phyloP scores from a whole-genome alignment of 2,329 filamentous ascomycete genomes.

The Pestalotiopsis sp. region DNA sequence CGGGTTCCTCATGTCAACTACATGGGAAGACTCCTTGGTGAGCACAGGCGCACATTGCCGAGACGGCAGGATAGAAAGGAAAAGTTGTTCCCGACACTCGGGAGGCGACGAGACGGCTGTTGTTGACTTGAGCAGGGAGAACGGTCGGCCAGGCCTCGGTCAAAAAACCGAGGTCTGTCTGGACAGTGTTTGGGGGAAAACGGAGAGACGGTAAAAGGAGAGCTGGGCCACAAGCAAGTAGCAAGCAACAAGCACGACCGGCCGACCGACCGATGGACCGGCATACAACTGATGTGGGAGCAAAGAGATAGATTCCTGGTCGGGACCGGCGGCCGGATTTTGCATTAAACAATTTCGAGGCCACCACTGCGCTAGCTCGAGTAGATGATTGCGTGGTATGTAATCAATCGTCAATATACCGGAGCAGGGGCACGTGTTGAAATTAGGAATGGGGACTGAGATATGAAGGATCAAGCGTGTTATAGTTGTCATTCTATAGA shows the following conservation, averaged over 20 bases:
- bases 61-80: neutral
- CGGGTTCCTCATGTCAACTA: neutral
- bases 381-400: neutral
- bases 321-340: constrained; percentile 10
- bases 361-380: neutral
- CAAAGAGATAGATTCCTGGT: neutral
- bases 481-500: constrained; percentile 12
- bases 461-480: constrained; percentile 10
- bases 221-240: no score
- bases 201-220: no score
- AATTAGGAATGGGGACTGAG: neutral
- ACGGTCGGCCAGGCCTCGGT: neutral
- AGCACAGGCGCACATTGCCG: neutral
- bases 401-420: neutral
- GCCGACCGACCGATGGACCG: neutral
- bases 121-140: neutral
- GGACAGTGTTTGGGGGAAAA: no score
- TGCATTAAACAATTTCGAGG: neutral
- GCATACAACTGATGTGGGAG: neutral
- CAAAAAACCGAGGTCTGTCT: no score
- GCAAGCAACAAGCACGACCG: neutral
- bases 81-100: neutral
- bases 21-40: neutral
- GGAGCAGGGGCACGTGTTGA: constrained; percentile 4
- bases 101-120: neutral